Percentiles rank a stretch among this genome's conserved stretches.
Conservation (phyloP, 192 early-diverging fungal species). For the Coemansia sp. region DNA sequence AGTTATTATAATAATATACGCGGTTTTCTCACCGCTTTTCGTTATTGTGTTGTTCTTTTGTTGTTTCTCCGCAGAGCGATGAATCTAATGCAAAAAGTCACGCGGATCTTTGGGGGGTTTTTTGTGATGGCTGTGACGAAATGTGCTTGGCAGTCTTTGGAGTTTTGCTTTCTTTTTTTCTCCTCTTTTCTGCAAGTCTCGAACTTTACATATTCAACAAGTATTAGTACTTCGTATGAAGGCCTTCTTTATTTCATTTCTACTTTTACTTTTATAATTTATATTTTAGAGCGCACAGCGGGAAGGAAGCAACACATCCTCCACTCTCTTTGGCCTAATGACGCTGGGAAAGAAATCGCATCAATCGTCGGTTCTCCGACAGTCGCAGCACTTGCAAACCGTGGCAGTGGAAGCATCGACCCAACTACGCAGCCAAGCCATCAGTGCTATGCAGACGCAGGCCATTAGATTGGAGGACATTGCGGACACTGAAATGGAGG, state of each 20-base stretch:
- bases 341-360: slow-evolving; percentile 1
- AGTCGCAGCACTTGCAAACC: slow-evolving; percentile 38
- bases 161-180: neutral
- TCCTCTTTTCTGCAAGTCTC: neutral
- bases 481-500: slow-evolving; percentile 42
- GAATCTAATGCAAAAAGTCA: too few relatives aligned
- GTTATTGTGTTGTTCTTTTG: too few relatives aligned
- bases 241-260: neutral
- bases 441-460: slow-evolving; percentile 34
- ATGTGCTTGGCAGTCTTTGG: too few relatives aligned
- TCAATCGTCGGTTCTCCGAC: slow-evolving; percentile 17
- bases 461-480: slow-evolving; percentile 36
- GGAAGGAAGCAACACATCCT: neutral
- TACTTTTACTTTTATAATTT: neutral
- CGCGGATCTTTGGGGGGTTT: too few relatives aligned
- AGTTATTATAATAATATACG: too few relatives aligned
- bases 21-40: too few relatives aligned
- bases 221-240: neutral
- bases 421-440: slow-evolving; percentile 32
- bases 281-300: too few relatives aligned
- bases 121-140: too few relatives aligned
- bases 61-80: too few relatives aligned
- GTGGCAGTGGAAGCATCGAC: slow-evolving; percentile 34
- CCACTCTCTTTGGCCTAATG: neutral
- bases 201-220: neutral